Base-by-base conservation (phyloP, 2,329 filamentous ascomycete genomes). In the Aureobasidium sp. region DNA sequence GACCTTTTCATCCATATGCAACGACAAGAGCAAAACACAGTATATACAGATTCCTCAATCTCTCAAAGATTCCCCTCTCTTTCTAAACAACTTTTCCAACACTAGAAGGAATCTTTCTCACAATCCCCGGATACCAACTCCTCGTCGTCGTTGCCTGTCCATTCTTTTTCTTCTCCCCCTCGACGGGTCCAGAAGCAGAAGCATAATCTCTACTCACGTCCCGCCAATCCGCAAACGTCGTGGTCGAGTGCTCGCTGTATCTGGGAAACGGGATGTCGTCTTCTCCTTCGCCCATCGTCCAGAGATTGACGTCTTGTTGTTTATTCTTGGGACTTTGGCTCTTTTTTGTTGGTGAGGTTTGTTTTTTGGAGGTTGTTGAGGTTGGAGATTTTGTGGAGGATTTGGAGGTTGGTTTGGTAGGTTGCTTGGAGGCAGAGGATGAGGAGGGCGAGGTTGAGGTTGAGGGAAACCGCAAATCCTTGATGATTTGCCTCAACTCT, bases 401-500 rank as follows among this genome's bases (percentile, higher is more conserved):
- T n/a, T n/a, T n/a, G n/a, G n/a, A n/a, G n/a, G n/a, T n/a, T n/a
- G n/a, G n/a, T n/a, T n/a, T n/a, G n/a, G n/a, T n/a, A n/a, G n/a
- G n/a, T n/a, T n/a, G n/a, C n/a, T n/a, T n/a, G 3, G 14, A 29
- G 21, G 27, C 41, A 41, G 25, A 3, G 22, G 39, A 5, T 16
- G 21, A 21, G 24, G 47, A 25, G 21, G 35, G 25, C n/a, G 29
- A 30, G 22, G 35, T 6, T 11, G 45, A 6, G 17, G 48, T 2
- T 17, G 50, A 32, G 11, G 53, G 35, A 16, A 55, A 51, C 24
- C 59, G 59, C 19, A 61, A 67, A 1, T 83, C 78, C 57, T 80
- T 85, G 59, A 94, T 69, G 35, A 95, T 83, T 0, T 85, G 78
- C 11, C 77, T 77, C 2, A 97, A 73, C 64, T 96, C 90, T 24